phyloP scores from a whole-genome alignment of 1,284 basidiomycete species.

The Mycosarcoma maydis region DNA sequence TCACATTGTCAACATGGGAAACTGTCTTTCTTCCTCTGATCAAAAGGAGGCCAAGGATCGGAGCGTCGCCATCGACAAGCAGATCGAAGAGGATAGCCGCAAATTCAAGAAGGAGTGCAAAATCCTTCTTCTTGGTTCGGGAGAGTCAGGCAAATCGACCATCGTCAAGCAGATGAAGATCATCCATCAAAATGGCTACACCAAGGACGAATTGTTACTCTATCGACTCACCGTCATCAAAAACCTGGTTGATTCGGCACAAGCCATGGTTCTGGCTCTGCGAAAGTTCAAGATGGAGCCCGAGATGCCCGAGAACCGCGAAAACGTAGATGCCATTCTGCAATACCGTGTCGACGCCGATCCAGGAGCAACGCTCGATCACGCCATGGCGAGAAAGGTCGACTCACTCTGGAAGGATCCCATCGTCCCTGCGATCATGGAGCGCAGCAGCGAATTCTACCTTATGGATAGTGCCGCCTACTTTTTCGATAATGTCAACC shows the following conservation, averaged over 20 bases:
- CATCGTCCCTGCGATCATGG: constrained; percentile 84
- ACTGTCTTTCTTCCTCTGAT: constrained; percentile 56
- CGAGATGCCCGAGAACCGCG: constrained; percentile 75
- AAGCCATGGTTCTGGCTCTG: constrained; percentile 88
- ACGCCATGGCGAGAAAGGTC: constrained; percentile 76
- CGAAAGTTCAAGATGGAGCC: constrained; percentile 88
- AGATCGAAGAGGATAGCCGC: constrained; percentile 71
- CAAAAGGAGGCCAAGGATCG: constrained; percentile 60
- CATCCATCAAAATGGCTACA: constrained; percentile 94
- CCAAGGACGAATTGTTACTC: constrained; percentile 79
- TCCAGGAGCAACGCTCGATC: constrained; percentile 66
- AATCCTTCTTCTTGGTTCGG: constrained; percentile 85
- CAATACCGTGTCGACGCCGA: constrained; percentile 63
- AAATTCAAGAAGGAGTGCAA: constrained; percentile 90
- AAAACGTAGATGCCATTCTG: constrained; percentile 72
- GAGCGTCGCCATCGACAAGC: constrained; percentile 70
- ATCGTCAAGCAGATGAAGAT: constrained; percentile 99
- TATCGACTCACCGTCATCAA: constrained; percentile 78
- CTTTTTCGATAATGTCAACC: constrained; percentile 85
- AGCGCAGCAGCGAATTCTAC: constrained; percentile 88
- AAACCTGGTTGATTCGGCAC: constrained; percentile 73
- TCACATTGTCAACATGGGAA: constrained; percentile 46
- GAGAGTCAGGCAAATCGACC: constrained; percentile 91
- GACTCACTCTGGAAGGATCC: constrained; percentile 89
- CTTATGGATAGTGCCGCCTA: constrained; percentile 95